Conservation (phyloP, 1,284 basidiomycete genomes). For the Trametes sp. region DNA sequence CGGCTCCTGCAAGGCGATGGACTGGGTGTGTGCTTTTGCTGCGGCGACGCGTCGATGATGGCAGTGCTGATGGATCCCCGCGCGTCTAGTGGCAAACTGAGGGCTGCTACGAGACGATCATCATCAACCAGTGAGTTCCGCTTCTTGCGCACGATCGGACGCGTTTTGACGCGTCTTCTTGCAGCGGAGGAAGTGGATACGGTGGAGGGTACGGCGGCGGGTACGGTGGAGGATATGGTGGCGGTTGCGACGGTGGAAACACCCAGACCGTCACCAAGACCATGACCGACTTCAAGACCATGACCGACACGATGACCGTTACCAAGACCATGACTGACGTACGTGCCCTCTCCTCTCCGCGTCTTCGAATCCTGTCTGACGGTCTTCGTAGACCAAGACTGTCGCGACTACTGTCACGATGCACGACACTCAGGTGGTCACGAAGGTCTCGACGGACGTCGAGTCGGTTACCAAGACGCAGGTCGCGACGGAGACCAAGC, state of each 20-base stretch:
- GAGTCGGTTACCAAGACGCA: slow-evolving; percentile 49
- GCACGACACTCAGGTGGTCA: slow-evolving; percentile 47
- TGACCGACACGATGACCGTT: slow-evolving; percentile 43
- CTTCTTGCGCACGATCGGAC: neutral
- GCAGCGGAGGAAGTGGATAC: slow-evolving; percentile 20
- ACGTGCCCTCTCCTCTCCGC: neutral
- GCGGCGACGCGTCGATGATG: neutral
- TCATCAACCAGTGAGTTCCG: slow-evolving; percentile 57
- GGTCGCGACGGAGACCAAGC: slow-evolving; percentile 59
- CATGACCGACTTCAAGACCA: slow-evolving; percentile 48
- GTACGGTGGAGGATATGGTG: slow-evolving; percentile 25
- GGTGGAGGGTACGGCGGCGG: slow-evolving; percentile 15
- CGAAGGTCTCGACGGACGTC: slow-evolving; percentile 35
- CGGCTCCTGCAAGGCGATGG: slow-evolving; percentile 58
- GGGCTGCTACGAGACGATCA: slow-evolving; percentile 72
- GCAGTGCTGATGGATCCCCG: slow-evolving; percentile 2
- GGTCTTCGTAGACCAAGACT: slow-evolving; percentile 26
- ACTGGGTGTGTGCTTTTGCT: slow-evolving; percentile 57
- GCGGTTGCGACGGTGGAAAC: slow-evolving; percentile 34
- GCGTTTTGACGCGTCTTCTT: slow-evolving; percentile 4
- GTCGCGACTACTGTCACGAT: slow-evolving; percentile 38
- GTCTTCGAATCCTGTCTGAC: neutral
- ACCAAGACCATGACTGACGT: slow-evolving; percentile 35
- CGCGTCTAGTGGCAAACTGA: slow-evolving; percentile 43
- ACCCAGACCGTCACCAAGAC: slow-evolving; percentile 44